Percentiles rank a stretch among this genome's conserved stretches.
These are phyloP conservation scores for Pythium brachiatum DNA, from an alignment of 352 stramenopile species.

Conservation along the genomic window DNA sequence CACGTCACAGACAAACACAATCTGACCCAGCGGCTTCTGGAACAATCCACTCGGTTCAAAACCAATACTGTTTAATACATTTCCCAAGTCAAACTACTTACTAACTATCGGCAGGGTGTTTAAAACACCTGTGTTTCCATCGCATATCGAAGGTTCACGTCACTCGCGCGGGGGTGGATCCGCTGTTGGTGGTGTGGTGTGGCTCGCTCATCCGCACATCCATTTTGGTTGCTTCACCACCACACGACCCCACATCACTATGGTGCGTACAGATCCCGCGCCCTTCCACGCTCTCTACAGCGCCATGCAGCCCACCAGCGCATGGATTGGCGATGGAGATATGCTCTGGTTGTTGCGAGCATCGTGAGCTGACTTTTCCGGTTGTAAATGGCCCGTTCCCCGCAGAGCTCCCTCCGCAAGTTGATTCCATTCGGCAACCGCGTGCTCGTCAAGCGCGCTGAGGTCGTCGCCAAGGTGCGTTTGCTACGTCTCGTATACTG, in stretches of 20 bases:
- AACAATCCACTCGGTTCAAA: constrained; percentile 26
- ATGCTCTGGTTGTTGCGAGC: not conserved
- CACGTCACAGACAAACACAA: constrained; percentile 4
- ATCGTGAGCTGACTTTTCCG: not conserved
- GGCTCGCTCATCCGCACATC: constrained; percentile 12
- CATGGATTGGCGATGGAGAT: not conserved
- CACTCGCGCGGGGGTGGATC: constrained; percentile 8
- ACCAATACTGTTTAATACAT: constrained; percentile 11
- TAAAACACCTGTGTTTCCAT: constrained; percentile 7
- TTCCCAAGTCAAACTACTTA: not conserved
- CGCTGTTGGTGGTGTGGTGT: constrained; percentile 10
- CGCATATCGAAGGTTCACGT: constrained; percentile 12
- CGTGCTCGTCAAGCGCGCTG: constrained; percentile 92
- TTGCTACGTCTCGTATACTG: not conserved
- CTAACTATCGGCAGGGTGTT: not conserved
- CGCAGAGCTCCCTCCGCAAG: constrained; percentile 62
- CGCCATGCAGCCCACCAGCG: not conserved
- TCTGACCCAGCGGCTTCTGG: constrained; percentile 19
- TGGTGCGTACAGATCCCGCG: constrained; percentile 13
- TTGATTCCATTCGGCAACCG: constrained; percentile 95
- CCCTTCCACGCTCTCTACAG: not conserved
- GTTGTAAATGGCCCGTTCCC: constrained; percentile 1
- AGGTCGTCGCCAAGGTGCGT: constrained; percentile 82
- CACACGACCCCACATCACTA: constrained; percentile 22
- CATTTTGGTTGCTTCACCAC: constrained; percentile 26